phyloP scores from a whole-genome alignment of 1,284 basidiomycete genomes.

The Irpex rosettiformis region DNA sequence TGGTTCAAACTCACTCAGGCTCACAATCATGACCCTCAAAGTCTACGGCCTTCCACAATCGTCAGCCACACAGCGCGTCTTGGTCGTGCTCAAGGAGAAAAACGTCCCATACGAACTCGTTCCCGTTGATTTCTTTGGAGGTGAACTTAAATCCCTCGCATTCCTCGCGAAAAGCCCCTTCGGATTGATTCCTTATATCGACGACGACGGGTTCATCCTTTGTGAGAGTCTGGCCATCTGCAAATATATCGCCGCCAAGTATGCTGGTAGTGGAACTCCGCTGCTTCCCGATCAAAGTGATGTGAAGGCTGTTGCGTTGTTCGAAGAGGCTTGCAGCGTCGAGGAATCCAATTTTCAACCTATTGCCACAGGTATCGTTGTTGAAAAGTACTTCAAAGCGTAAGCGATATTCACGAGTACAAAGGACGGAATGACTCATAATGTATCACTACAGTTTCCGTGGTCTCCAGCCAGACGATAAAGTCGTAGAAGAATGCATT shows the following conservation, averaged over 20 bases:
- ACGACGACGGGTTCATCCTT: slow-evolving; percentile 45
- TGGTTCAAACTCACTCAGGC: too few relatives aligned
- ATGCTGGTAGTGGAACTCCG: slow-evolving; percentile 33
- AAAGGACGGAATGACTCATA: not conserved
- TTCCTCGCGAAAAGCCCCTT: slow-evolving; percentile 55
- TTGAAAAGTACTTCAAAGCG: slow-evolving; percentile 47
- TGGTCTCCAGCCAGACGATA: slow-evolving; percentile 10
- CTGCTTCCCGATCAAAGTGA: slow-evolving; percentile 30
- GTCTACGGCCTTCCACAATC: slow-evolving; percentile 41
- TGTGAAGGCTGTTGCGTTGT: slow-evolving; percentile 37
- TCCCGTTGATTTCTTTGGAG: slow-evolving; percentile 36
- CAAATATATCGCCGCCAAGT: slow-evolving; percentile 46
- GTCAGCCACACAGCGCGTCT: slow-evolving; percentile 45
- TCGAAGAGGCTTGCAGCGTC: slow-evolving; percentile 54
- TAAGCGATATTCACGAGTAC: slow-evolving; percentile 21
- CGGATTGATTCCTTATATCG: slow-evolving; percentile 65
- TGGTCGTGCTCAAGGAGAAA: slow-evolving; percentile 45
- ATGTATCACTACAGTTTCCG: not conserved
- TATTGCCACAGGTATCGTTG: slow-evolving; percentile 34
- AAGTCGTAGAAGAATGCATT: slow-evolving; percentile 8
- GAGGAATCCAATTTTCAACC: slow-evolving; percentile 53
- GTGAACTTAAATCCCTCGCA: slow-evolving; percentile 45
- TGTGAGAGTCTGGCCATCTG: slow-evolving; percentile 53
- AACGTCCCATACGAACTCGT: slow-evolving; percentile 47
- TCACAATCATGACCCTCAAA: slow-evolving; percentile 46